Evolutionary conservation across 2,329 filamentous ascomycete species (phyloP).

Genomic region (Phyllosticta capitalensis): DNA sequence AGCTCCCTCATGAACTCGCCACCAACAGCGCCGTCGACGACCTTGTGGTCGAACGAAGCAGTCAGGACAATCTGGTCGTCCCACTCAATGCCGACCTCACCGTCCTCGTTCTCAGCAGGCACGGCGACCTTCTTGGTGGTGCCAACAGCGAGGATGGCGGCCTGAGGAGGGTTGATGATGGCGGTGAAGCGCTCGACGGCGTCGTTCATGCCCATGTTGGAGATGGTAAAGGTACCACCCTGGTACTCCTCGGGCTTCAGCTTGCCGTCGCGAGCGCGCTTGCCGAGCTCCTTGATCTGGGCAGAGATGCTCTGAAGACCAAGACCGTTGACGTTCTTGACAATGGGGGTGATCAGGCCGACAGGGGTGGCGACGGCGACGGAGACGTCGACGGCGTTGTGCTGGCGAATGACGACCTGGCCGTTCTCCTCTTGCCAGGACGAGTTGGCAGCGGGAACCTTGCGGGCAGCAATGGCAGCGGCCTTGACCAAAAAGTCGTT

Average conservation of each 20-base stretch:
- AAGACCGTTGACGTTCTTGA: constrained; percentile 76
- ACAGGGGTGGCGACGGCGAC: constrained; percentile 89
- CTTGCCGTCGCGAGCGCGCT: constrained; percentile 93
- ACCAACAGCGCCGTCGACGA: constrained; percentile 91
- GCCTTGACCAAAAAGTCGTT: constrained; percentile 99
- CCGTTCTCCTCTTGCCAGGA: constrained; percentile 79
- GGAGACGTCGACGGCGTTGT: constrained; percentile 86
- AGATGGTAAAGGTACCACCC: constrained; percentile 97
- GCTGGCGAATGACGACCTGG: constrained; percentile 73
- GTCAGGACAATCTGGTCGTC: constrained; percentile 96
- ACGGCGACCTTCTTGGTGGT: constrained; percentile 93
- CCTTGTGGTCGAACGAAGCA: constrained; percentile 97
- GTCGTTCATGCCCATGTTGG: constrained; percentile 99
- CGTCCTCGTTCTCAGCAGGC: constrained; percentile 73
- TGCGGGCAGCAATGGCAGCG: constrained; percentile 75
- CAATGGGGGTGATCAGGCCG: constrained; percentile 95
- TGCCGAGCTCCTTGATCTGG: constrained; percentile 91
- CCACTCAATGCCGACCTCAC: constrained; percentile 65
- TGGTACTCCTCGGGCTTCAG: constrained; percentile 99
- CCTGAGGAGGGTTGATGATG: constrained; percentile 97
- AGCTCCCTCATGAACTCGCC: constrained; percentile 94
- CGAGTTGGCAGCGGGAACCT: constrained; percentile 92
- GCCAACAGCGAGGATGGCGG: constrained; percentile 87
- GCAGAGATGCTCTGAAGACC: constrained; percentile 82
- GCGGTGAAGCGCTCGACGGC: constrained; percentile 96